Evolutionary conservation across 768 basidiomycete genomes (phyloP).

Genomic region (Dioszegia hungarica): DNA sequence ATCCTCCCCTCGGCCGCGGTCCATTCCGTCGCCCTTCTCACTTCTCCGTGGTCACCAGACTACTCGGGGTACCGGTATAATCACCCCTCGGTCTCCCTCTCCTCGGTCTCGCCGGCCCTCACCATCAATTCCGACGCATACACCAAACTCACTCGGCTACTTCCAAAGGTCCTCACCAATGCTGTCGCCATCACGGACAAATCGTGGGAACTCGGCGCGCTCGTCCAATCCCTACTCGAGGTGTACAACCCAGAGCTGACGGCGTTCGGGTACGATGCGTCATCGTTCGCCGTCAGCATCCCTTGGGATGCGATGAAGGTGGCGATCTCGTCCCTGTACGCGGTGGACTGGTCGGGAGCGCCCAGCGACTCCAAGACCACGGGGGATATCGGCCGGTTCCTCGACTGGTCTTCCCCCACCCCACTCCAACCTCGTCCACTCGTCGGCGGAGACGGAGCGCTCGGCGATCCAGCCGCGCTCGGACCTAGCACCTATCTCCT

Average conservation of each 20-base stretch:
- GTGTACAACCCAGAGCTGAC: slow-evolving; percentile 12
- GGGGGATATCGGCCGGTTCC: slow-evolving; percentile 1
- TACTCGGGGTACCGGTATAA: neutral
- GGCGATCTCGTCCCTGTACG: neutral
- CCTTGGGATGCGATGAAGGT: slow-evolving; percentile 15
- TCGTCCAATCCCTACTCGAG: slow-evolving; percentile 11
- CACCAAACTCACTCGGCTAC: slow-evolving; percentile 4
- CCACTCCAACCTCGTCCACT: slow-evolving; percentile 3
- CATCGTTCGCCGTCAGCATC: neutral
- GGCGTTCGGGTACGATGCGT: slow-evolving; percentile 7
- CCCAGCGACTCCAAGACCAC: neutral
- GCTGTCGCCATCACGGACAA: slow-evolving; percentile 13
- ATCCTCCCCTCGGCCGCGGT: neutral
- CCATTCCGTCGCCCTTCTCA: neutral
- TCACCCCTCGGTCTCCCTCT: slow-evolving; percentile 3
- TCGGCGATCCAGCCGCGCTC: slow-evolving; percentile 14
- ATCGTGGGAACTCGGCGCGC: slow-evolving; percentile 21
- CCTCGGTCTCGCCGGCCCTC: slow-evolving; percentile 1
- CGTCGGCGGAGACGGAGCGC: slow-evolving; percentile 16
- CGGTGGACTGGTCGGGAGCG: slow-evolving; percentile 13
- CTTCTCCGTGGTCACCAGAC: neutral
- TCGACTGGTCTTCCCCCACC: slow-evolving; percentile 9
- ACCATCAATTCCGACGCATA: slow-evolving; percentile 10
- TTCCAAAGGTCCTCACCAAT: slow-evolving; percentile 11
- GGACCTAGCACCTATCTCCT: slow-evolving; percentile 9